Base-by-base conservation (phyloP, 306 rosid species). In the Cucumis cinereus region DNA sequence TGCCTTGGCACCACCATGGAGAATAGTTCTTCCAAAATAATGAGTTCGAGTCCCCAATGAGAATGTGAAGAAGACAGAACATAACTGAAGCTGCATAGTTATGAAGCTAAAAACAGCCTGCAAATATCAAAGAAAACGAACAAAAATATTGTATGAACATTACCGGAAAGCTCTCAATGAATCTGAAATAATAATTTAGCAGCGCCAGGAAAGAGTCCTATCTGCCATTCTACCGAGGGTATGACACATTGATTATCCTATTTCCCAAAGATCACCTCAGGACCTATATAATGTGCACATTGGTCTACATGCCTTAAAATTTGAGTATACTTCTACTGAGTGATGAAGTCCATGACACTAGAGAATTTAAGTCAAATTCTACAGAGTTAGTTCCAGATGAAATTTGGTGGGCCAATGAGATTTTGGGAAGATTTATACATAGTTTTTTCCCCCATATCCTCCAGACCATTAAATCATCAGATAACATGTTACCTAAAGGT, bases 1-100 rank as follows among this genome's bases (percentile, higher is more conserved):
- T 86, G 90, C 98, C 78, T 93, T 93, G 77, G 98, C 98, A 75
- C 98, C 98, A 68, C 98, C 98, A 62, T 93, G 98, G 77, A 93
- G 97, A 84, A 93, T 84, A 8, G 98, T 93, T 45, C 98, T 93
- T 52, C 98, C 98, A 86, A 93, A 93, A 86, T 91, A 93, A 82
- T 93, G 98, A 84, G 98, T 91, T 87, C 87, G 87, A 70, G 98
- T 93, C 75, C 98, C 98, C 79, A 93, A 81, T 9, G 98, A 93
- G 86, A 93, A 93, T 4, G 98, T 93, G 88, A 93, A 93, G 92
- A 93, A 93, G 78, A 93, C 98, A 55, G 98, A 91, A 81, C 98
- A 93, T 83, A 93, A 69, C 83, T 93, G 98, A 73, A 93, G 97
- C 84, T 93, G 98, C 98, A 91, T 93, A 33, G 97, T 88, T 80